phyloP scores from a whole-genome alignment of 768 basidiomycete genomes.

The Inosperma sp. region DNA sequence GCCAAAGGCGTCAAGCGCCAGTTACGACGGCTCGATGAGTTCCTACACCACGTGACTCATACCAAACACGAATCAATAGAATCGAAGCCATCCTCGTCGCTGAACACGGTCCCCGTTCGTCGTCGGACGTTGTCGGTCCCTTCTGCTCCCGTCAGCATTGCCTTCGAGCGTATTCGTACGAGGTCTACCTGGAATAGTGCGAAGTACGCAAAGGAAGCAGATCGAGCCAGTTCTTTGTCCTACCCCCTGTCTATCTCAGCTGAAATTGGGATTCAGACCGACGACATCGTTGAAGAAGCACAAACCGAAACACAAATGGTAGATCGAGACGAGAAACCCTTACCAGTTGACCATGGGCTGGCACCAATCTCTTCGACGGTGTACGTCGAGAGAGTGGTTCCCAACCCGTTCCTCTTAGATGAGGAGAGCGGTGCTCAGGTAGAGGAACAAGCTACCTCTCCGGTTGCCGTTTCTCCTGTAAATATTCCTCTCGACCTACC shows the following conservation, averaged over 20 bases:
- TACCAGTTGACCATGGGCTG: constrained; percentile 15
- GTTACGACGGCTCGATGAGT: constrained; percentile 30
- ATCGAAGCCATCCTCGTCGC: constrained; percentile 12
- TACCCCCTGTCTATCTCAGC: background rate
- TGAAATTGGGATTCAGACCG: constrained; percentile 5
- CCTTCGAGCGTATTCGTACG: constrained; percentile 18
- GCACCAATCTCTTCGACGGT: constrained; percentile 26
- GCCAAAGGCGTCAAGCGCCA: constrained; percentile 30
- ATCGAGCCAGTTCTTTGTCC: background rate
- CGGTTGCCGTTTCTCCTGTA: constrained; percentile 32
- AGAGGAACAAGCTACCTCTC: constrained; percentile 22
- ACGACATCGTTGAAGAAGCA: constrained; percentile 2
- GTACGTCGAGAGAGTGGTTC: constrained; percentile 43
- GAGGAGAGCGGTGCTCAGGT: constrained; percentile 46
- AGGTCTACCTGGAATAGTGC: background rate
- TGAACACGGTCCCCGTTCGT: constrained; percentile 4
- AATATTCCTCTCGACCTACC: constrained; percentile 40
- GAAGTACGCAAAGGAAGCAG: background rate
- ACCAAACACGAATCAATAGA: constrained; percentile 23
- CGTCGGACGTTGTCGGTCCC: constrained; percentile 24
- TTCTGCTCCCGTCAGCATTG: constrained; percentile 37
- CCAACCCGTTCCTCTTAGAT: constrained; percentile 61
- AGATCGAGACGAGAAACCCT: constrained; percentile 4
- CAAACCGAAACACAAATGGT: background rate
- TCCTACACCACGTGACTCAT: constrained; percentile 34